phyloP scores from a whole-genome alignment of 495 filamentous ascomycete genomes.

The Hypomontagnella submonticulosa region DNA sequence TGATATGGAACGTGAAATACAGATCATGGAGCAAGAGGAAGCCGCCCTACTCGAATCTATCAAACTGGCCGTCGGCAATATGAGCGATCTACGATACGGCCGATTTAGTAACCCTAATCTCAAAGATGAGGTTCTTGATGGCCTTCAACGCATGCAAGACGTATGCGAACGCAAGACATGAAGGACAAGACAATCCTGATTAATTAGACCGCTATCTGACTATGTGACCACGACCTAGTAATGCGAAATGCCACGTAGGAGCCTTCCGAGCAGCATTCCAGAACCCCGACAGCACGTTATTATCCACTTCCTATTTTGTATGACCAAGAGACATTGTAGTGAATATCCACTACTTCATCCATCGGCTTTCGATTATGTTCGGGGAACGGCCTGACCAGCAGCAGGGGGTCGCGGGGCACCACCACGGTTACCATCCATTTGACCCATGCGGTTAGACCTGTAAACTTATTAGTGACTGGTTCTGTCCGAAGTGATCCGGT shows the following conservation, averaged over 20 bases:
- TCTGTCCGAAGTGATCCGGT: not conserved
- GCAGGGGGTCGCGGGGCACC: conserved; percentile 41
- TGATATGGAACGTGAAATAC: conserved; percentile 74
- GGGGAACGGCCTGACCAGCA: conserved; percentile 47
- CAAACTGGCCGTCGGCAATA: conserved; percentile 69
- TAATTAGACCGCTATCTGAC: conserved; percentile 31
- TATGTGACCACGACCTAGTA: conserved; percentile 28
- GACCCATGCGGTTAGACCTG: conserved; percentile 51
- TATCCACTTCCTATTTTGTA: not conserved
- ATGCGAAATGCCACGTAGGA: conserved; percentile 10
- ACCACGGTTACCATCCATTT: conserved; percentile 35
- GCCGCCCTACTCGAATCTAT: conserved; percentile 68
- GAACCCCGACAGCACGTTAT: conserved; percentile 2
- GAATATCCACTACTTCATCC: not conserved
- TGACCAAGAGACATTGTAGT: conserved; percentile 4
- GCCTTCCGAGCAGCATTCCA: conserved; percentile 7
- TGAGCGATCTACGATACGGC: conserved; percentile 88
- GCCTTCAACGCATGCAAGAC: conserved; percentile 70
- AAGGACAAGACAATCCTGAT: conserved; percentile 31
- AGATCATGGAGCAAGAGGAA: conserved; percentile 71
- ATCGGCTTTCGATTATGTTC: conserved; percentile 24
- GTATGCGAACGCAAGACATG: conserved; percentile 65
- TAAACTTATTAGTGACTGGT: conserved; percentile 7
- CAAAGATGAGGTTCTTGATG: conserved; percentile 69
- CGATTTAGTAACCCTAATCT: conserved; percentile 71